Conservation (phyloP, 1,284 basidiomycete genomes). For the Cutaneotrichosporon sp. region DNA sequence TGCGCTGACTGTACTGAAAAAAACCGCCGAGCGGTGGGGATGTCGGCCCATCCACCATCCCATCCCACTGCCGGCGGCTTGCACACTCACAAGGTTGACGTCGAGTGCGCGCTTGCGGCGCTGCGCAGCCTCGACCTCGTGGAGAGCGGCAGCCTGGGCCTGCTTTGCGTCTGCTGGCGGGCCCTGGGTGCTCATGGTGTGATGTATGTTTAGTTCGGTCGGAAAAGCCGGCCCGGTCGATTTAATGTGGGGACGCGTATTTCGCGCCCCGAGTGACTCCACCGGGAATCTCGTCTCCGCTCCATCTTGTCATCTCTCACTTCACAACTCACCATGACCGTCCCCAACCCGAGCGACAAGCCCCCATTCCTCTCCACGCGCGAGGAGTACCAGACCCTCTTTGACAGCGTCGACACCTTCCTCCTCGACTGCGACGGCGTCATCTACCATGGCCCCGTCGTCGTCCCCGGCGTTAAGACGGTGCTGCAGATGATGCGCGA, state of each 20-base stretch:
- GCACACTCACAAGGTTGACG: conserved; percentile 39
- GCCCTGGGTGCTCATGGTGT: conserved; percentile 42
- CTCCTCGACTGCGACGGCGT: conserved; percentile 98
- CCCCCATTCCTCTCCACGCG: conserved; percentile 40
- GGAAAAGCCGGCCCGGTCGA: neutral
- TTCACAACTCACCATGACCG: neutral
- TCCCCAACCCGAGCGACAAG: conserved; percentile 6
- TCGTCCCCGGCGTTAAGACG: conserved; percentile 74
- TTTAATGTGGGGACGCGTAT: neutral
- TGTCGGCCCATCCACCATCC: too few relatives aligned
- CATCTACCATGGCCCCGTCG: conserved; percentile 81
- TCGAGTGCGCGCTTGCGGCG: conserved; percentile 44
- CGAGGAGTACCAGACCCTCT: conserved; percentile 45
- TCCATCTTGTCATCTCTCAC: neutral
- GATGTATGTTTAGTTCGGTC: neutral
- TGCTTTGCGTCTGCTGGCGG: conserved; percentile 52
- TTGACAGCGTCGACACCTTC: conserved; percentile 86
- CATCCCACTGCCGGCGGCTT: too few relatives aligned
- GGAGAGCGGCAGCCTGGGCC: conserved; percentile 46
- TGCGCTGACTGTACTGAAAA: too few relatives aligned
- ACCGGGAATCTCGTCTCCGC: neutral
- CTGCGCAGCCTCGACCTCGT: conserved; percentile 47
- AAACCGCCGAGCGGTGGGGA: too few relatives aligned
- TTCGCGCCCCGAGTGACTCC: too few relatives aligned
- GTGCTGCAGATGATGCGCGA: conserved; percentile 67